These are phyloP conservation scores for Saccharomyces hybrid DNA, from an alignment of 1,139 yeast species.

Conservation along the genomic window DNA sequence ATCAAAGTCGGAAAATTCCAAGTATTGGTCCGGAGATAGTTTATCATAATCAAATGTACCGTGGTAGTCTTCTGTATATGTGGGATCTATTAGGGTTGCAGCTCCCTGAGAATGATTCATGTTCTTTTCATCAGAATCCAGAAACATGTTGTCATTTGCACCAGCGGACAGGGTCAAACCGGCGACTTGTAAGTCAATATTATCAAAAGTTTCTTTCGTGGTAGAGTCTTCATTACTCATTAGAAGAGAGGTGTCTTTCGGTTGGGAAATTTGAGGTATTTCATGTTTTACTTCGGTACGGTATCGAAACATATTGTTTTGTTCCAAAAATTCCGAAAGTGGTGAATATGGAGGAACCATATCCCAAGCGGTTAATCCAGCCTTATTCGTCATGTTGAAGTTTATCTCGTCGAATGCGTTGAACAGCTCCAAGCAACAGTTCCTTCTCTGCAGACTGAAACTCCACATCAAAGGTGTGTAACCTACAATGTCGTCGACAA, in stretches of 20 bases:
- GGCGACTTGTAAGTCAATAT: slow-evolving; percentile 48
- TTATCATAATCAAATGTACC: slow-evolving; percentile 29
- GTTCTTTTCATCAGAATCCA: slow-evolving; percentile 13
- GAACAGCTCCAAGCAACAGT: slow-evolving; percentile 34
- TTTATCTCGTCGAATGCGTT: slow-evolving; percentile 37
- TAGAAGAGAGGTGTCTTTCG: slow-evolving; percentile 7
- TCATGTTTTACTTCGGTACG: slow-evolving; percentile 4
- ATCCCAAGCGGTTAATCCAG: slow-evolving; percentile 35
- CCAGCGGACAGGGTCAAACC: slow-evolving; percentile 25
- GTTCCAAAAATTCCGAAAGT: slow-evolving; percentile 35
- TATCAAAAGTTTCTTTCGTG: slow-evolving; percentile 35
- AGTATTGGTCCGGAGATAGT: slow-evolving; percentile 32
- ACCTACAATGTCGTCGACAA: slow-evolving; percentile 34
- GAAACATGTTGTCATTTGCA: slow-evolving; percentile 20
- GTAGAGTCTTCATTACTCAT: slow-evolving; percentile 11
- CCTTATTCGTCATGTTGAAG: slow-evolving; percentile 28
- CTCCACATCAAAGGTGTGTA: slow-evolving; percentile 48
- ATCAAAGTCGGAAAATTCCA: slow-evolving; percentile 60
- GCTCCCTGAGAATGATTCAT: background rate
- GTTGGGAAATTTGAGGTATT: slow-evolving; percentile 2
- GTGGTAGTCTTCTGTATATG: background rate
- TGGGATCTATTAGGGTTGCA: background rate
- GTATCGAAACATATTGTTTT: slow-evolving; percentile 33
- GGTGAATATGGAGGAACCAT: slow-evolving; percentile 34
- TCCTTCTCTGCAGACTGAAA: slow-evolving; percentile 34